Percentiles rank a stretch among this genome's conserved stretches.
Conservation (phyloP, 257 asterid genomes). For the Forsythia suspensa region DNA sequence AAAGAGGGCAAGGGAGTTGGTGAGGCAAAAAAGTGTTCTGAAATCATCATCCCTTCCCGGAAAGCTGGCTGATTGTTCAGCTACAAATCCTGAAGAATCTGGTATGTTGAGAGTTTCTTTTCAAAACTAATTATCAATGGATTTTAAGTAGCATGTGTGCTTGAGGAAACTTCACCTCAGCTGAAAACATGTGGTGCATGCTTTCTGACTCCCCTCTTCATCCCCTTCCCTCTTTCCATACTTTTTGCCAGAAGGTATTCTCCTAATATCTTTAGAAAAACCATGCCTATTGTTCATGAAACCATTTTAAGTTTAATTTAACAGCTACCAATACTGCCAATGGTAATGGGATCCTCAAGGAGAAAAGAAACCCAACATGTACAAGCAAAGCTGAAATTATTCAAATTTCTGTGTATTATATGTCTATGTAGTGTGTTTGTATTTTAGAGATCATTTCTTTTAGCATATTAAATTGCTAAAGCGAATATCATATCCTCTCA, state of each 20-base stretch:
- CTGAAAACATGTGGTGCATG: neutral
- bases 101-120: slow-evolving; percentile 44
- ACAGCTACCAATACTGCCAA: neutral
- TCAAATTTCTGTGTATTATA: neutral
- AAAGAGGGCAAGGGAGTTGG: slow-evolving; percentile 93
- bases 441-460: neutral
- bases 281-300: neutral
- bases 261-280: neutral
- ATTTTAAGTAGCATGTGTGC: neutral
- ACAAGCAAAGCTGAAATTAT: neutral
- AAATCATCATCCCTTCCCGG: slow-evolving; percentile 96
- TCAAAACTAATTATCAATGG: neutral
- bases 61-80: slow-evolving; percentile 98
- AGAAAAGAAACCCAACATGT: neutral
- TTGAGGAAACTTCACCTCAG: neutral
- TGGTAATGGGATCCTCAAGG: neutral
- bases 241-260: neutral
- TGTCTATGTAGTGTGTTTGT: neutral
- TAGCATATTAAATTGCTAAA: neutral
- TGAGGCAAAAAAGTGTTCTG: slow-evolving; percentile 83
- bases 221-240: neutral
- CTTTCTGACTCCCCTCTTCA: neutral
- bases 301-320: neutral
- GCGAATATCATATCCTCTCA: slow-evolving; percentile 8
- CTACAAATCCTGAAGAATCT: slow-evolving; percentile 82